Conservation (phyloP, 1,284 basidiomycete species). For the Mixia osmundae region DNA sequence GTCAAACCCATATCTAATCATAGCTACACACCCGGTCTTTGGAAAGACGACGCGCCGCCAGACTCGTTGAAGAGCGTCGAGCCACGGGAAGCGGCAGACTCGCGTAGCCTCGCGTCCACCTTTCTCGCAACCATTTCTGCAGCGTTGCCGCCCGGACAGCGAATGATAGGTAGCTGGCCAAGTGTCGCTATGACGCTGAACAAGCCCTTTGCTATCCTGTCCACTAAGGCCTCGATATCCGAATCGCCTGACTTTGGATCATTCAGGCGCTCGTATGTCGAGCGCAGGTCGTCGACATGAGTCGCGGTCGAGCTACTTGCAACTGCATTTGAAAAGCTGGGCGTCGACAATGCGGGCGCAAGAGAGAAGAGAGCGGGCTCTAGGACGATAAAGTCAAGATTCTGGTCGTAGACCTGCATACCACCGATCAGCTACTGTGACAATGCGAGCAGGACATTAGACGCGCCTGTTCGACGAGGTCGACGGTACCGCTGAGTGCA, state of each 20-base stretch:
- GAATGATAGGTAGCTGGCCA: slow-evolving; percentile 87
- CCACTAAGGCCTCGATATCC: slow-evolving; percentile 80
- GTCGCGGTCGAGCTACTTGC: slow-evolving; percentile 4
- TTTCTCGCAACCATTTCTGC: slow-evolving; percentile 96
- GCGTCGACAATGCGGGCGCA: slow-evolving; percentile 22
- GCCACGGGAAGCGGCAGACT: slow-evolving; percentile 63
- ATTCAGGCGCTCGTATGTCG: slow-evolving; percentile 63
- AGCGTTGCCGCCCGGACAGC: slow-evolving; percentile 82
- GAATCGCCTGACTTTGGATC: slow-evolving; percentile 75
- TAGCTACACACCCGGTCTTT: slow-evolving; percentile 6
- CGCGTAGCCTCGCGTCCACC: slow-evolving; percentile 73
- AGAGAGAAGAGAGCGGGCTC: slow-evolving; percentile 87
- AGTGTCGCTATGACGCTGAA: slow-evolving; percentile 84
- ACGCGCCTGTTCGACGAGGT: slow-evolving; percentile 55
- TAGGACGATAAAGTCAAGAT: slow-evolving; percentile 86
- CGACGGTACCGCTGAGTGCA: slow-evolving; percentile 59
- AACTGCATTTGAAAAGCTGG: no score
- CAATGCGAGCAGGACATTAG: no score
- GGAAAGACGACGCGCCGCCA: slow-evolving; percentile 4
- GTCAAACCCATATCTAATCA: neutral
- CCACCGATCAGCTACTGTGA: no score
- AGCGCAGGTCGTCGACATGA: slow-evolving; percentile 24
- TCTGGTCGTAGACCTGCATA: slow-evolving; percentile 91
- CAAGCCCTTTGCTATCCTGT: slow-evolving; percentile 68
- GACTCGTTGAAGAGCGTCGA: slow-evolving; percentile 24